Base-by-base conservation (phyloP, 768 basidiomycete genomes). In the Russula brevipes region DNA sequence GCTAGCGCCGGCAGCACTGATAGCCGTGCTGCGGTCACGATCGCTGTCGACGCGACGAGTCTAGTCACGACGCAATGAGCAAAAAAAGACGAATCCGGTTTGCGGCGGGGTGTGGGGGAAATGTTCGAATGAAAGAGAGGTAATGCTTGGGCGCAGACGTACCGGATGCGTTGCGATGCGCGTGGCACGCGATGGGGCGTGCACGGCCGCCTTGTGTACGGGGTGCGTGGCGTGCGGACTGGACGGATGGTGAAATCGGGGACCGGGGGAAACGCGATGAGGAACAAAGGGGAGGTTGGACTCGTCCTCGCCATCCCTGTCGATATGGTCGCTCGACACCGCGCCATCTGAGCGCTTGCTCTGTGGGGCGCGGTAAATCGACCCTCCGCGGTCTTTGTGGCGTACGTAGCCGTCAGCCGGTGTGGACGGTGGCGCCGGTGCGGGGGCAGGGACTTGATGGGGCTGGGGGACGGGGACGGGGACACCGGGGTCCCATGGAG, bases 131-230 rank as follows among this genome's bases (percentile, higher is more conserved):
- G 38, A 39, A 38, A 11, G 5, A 30, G 17, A n/a, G 6, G 42
- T 31, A 45, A 33, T 9, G 55, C 24, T 24, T 12, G 38, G 9
- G 4, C n/a, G 51, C 54, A 19, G 19, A 63, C 62, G 39, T 57
- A 67, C 66, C 42, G 60, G 57, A 46, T 67, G 41, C 31, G 59
- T 42, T 35, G 36, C 47, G 51, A 61, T 66, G 24, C 44, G 64
- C 4, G 45, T 12, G 47, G 55, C 4, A 45, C 44, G 36, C 39
- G 50, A 39, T 16, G 51, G 2, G 31, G 33, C 14, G 24, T 42
- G 31, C 51, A 36, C 35, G 24, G 55, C 35, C 24, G 57, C 38
- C 24, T 45, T 8, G 19, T 54, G 19, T 33, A 60, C 8, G 10
- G 30, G n/a, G 46, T n/a, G 56, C 30, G 41, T 31, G 12, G 44